Evolutionary conservation across 2,329 filamentous ascomycete genomes (phyloP).

Genomic region (Fusarium hostae): DNA sequence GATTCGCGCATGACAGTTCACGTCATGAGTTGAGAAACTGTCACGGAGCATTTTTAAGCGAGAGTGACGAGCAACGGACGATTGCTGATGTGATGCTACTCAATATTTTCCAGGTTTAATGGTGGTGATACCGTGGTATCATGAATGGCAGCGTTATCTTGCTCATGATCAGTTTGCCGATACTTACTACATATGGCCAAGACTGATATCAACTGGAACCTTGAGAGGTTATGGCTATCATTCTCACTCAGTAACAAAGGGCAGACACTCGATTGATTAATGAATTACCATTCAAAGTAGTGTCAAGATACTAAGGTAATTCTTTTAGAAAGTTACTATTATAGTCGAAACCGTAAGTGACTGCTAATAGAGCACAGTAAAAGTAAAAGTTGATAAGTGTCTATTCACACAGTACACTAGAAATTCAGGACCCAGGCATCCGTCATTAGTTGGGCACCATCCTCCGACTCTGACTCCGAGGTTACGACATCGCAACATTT

Average conservation of each 20-base stretch:
- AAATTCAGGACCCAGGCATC: slow-evolving; percentile 21
- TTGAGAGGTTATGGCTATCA: not conserved
- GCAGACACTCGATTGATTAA: not conserved
- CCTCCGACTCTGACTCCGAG: slow-evolving; percentile 14
- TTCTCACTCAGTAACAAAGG: not conserved
- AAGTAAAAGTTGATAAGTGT: rapidly evolving
- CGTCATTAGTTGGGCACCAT: slow-evolving; percentile 27
- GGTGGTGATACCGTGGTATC: slow-evolving; percentile 6
- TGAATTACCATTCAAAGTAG: not conserved
- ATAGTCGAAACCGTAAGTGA: not conserved
- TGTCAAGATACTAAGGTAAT: not conserved
- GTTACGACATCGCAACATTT: slow-evolving; percentile 25
- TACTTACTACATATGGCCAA: not conserved
- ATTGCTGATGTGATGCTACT: slow-evolving; percentile 30
- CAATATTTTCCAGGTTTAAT: not conserved
- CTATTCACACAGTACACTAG: slow-evolving; percentile 10
- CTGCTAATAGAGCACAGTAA: not conserved
- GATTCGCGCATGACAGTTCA: slow-evolving; percentile 18
- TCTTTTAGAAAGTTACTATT: not conserved
- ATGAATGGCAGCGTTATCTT: not conserved
- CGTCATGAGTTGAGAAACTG: slow-evolving; percentile 1
- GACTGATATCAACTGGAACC: not conserved
- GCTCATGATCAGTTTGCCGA: not conserved
- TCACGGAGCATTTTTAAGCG: slow-evolving; percentile 17
- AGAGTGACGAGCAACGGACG: slow-evolving; percentile 9